A percentile compares a stretch with the other conserved stretches of the same genome.
phyloP scores from a whole-genome alignment of 2,329 filamentous ascomycete species.

The Neofusicoccum laricinum region DNA sequence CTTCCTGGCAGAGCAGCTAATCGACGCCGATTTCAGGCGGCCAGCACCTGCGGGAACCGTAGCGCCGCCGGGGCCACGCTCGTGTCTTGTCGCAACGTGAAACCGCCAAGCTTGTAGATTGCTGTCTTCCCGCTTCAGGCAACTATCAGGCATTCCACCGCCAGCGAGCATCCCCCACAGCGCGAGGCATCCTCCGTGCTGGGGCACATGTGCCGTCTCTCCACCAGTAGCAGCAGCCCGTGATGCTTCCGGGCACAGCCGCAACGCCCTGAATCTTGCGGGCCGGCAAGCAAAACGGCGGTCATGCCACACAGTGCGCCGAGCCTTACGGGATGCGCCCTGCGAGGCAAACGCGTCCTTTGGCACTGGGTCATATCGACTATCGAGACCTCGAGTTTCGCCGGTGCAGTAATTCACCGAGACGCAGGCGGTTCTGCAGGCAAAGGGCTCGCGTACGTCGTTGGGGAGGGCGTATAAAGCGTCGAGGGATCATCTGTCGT shows the following conservation, averaged over 20 bases:
- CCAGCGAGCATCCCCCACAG: neutral
- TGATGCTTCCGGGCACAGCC: neutral
- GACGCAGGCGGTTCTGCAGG: no score
- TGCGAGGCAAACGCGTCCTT: neutral
- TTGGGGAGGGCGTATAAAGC: neutral
- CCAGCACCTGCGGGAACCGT: neutral
- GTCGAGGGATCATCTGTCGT: neutral
- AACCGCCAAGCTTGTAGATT: neutral
- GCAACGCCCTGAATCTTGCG: neutral
- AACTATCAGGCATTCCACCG: neutral
- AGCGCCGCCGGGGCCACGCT: neutral
- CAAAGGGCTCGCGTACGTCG: no score
- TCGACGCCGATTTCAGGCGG: neutral
- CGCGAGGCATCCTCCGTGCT: neutral
- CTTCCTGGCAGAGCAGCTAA: neutral
- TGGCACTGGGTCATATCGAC: neutral
- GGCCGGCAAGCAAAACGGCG: neutral
- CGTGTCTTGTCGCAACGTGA: neutral
- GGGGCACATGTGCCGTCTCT: neutral
- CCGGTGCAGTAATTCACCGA: neutral
- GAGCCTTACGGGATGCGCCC: neutral
- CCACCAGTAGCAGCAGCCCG: neutral
- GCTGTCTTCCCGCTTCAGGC: neutral
- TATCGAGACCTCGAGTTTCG: neutral
- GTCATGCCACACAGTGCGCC: neutral